Conservation (phyloP, 768 basidiomycete genomes). For the Terana coerulea region DNA sequence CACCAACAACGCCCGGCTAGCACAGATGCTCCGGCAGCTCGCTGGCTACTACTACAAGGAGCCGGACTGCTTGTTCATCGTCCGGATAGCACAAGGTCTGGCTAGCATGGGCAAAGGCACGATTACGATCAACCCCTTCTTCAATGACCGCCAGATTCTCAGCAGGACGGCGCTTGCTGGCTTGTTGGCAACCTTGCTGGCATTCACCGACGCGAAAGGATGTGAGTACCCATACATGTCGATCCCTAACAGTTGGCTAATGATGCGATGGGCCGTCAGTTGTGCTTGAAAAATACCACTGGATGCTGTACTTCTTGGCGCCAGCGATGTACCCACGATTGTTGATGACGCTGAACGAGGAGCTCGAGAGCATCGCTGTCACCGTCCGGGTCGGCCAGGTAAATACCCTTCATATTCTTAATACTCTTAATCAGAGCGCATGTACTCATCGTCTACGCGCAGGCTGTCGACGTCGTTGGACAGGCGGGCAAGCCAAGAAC, state of each 20-base stretch:
- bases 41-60: conserved; percentile 99
- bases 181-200: conserved; percentile 79
- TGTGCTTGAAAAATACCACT: conserved; percentile 91
- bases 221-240: conserved; percentile 55
- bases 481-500: conserved; percentile 97
- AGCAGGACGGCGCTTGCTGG: conserved; percentile 87
- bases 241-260: neutral
- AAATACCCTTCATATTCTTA: conserved; percentile 19
- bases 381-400: conserved; percentile 95
- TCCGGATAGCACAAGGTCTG: conserved; percentile 91
- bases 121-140: conserved; percentile 96
- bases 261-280: conserved; percentile 43
- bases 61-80: conserved; percentile 93
- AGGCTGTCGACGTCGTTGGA: conserved; percentile 97
- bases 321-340: conserved; percentile 98
- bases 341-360: conserved; percentile 94
- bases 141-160: conserved; percentile 88
- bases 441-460: conserved; percentile 12
- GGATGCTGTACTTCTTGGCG: conserved; percentile 97
- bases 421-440: conserved; percentile 1
- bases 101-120: conserved; percentile 99
- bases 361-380: conserved; percentile 79
- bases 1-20: conserved; percentile 96
- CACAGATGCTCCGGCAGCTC: conserved; percentile 95
- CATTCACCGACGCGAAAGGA: conserved; percentile 90